A percentile compares a stretch with the other conserved stretches of the same genome.
These are phyloP conservation scores for Mycosphaerella sp. DNA, from an alignment of 2,329 filamentous ascomycete species.

Conservation along the genomic window DNA sequence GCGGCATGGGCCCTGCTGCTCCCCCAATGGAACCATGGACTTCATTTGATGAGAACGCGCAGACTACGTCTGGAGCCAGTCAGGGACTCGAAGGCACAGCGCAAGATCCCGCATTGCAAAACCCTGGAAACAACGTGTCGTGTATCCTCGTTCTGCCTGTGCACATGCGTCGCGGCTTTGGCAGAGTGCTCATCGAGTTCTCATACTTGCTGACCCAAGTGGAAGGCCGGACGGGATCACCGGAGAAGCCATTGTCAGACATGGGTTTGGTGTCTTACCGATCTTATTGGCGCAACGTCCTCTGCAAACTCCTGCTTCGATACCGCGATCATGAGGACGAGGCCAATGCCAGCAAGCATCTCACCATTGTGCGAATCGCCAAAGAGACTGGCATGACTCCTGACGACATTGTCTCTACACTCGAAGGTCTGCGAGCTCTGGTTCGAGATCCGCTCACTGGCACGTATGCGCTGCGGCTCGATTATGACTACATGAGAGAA, in stretches of 20 bases:
- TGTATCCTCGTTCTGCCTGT: conserved; percentile 95
- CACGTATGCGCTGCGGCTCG: conserved; percentile 81
- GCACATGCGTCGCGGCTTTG: conserved; percentile 94
- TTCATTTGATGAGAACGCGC: conserved; percentile 25
- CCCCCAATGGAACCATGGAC: conserved; percentile 57
- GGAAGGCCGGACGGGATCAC: conserved; percentile 88
- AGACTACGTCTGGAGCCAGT: conserved; percentile 15
- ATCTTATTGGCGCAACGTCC: conserved; percentile 88
- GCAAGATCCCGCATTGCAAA: conserved; percentile 29
- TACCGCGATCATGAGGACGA: conserved; percentile 41
- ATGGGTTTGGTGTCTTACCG: conserved; percentile 97
- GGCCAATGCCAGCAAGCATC: conserved; percentile 18
- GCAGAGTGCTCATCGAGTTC: conserved; percentile 94
- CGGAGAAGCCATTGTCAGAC: conserved; percentile 94
- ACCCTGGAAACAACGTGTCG: conserved; percentile 74
- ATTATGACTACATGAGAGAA: conserved; percentile 75
- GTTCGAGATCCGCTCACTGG: conserved; percentile 85
- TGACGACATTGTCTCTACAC: conserved; percentile 88
- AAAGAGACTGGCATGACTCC: conserved; percentile 90
- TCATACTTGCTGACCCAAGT: conserved; percentile 92
- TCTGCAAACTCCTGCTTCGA: conserved; percentile 75
- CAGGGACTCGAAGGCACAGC: conserved; percentile 18
- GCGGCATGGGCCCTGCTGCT: conserved; percentile 46
- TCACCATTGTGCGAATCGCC: conserved; percentile 62
- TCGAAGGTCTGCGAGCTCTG: conserved; percentile 83